phyloP scores from a whole-genome alignment of 2,329 filamentous ascomycete species.

The Knoxdaviesia proteae region DNA sequence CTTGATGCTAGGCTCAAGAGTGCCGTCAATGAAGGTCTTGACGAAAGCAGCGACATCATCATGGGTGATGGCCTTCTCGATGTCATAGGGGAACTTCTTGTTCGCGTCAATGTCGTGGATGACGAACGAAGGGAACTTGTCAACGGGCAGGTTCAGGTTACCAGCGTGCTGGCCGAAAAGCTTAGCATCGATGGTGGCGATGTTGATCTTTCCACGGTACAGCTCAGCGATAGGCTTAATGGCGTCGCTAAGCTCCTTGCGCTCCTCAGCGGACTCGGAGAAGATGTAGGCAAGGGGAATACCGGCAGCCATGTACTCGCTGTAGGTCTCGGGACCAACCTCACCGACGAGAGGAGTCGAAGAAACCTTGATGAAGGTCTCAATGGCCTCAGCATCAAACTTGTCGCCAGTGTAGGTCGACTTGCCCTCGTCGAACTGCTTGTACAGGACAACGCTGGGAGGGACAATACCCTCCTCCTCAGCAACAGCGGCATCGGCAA shows the following conservation, averaged over 20 bases:
- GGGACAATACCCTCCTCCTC: slow-evolving; percentile 77
- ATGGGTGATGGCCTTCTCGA: slow-evolving; percentile 56
- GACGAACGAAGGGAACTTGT: slow-evolving; percentile 92
- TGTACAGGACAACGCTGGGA: slow-evolving; percentile 84
- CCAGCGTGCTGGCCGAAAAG: slow-evolving; percentile 81
- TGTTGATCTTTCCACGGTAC: slow-evolving; percentile 88
- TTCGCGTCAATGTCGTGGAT: slow-evolving; percentile 94
- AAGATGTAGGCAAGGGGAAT: slow-evolving; percentile 96
- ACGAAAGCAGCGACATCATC: slow-evolving; percentile 62
- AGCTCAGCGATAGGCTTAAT: slow-evolving; percentile 78
- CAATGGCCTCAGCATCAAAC: slow-evolving; percentile 63
- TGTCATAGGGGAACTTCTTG: slow-evolving; percentile 88
- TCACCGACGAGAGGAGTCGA: slow-evolving; percentile 85
- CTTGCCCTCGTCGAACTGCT: slow-evolving; percentile 95
- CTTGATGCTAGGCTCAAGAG: slow-evolving; percentile 92
- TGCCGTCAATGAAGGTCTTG: slow-evolving; percentile 65
- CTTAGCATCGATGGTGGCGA: slow-evolving; percentile 92
- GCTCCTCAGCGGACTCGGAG: slow-evolving; percentile 78
- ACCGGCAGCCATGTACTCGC: slow-evolving; percentile 79
- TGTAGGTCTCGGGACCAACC: slow-evolving; percentile 92
- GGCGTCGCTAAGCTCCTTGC: slow-evolving; percentile 51
- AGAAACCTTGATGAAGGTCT: slow-evolving; percentile 63
- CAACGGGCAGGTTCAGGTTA: slow-evolving; percentile 91
- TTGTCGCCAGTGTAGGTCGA: slow-evolving; percentile 52
- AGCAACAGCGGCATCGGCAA: slow-evolving; percentile 64